Evolutionary conservation across 1,284 basidiomycete species (phyloP), one percentile per base, ranked within the genome.

Genomic region (Apiotrichum sp.): DNA sequence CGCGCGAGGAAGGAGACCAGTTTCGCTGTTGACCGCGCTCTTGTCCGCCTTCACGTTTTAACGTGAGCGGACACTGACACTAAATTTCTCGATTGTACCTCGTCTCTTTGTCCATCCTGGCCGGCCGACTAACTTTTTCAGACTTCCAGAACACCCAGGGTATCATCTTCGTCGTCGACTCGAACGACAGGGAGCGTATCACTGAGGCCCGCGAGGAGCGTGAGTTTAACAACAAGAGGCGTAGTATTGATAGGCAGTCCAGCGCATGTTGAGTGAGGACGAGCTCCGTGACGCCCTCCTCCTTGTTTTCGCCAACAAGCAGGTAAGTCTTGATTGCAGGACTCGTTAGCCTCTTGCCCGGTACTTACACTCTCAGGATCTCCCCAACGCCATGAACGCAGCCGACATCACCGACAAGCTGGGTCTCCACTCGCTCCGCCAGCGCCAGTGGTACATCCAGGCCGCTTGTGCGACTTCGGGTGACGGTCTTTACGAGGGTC

Each of bases 81-180:
- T 22, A 22, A 22, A 22, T 22, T 22, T 22, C 22, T 22, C 22
- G 22, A 22, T 22, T 22, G 22, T 22, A 22, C n/a, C 44, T 41
- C 31, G 34, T 34, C 11, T 36, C 22, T 44, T 13, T 6, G 3
- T 16, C 41, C 16, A n/a, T 34, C 9, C 45, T 34, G 5, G 32
- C 5, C 2, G 29, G 34, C 14, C 31, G 8, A 51, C 53, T 47
- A 16, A 47, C 50, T 10, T 14, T 13, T n/a, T 6, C 66, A 96
- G 95, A 99, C 82, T 99, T 97, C 91, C 96, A 98, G 81, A 98
- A 98, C 83, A 99, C 96, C 48, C 96, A 99, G 81, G 96, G 95
- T 67, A 98, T 99, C 81, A 98, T 99, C 76, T 99, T 98, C 78
- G 96, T 99, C 56, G 93, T 99, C 51, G 96, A 99, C 79, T 98